phyloP scores from a whole-genome alignment of 805 yeast genomes.

The Komagataella kurtzmanii region DNA sequence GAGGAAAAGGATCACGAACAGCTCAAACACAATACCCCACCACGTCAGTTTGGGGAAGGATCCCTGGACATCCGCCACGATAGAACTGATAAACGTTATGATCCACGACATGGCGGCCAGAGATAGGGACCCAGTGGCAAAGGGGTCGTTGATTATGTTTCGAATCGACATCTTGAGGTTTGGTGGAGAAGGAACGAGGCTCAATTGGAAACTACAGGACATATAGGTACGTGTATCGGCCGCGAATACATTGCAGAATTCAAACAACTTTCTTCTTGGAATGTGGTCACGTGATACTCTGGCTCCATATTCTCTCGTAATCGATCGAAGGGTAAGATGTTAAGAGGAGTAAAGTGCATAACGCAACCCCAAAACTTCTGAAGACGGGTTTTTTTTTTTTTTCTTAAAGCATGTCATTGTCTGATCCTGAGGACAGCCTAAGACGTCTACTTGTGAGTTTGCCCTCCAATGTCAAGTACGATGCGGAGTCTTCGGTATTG shows the following conservation, averaged over 20 bases:
- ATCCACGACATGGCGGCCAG: conserved; percentile 75
- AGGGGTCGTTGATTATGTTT: conserved; percentile 35
- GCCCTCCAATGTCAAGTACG: neutral
- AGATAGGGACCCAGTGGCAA: conserved; percentile 71
- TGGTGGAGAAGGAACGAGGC: neutral
- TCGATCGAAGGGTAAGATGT: too few species aligned
- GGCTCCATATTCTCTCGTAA: too few species aligned
- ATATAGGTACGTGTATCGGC: neutral
- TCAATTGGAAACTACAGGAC: neutral
- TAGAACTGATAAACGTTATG: conserved; percentile 78
- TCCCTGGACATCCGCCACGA: conserved; percentile 30
- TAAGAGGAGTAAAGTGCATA: neutral
- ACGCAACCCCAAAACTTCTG: neutral
- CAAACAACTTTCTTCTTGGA: neutral
- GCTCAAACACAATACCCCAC: conserved; percentile 90
- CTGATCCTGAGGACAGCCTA: neutral
- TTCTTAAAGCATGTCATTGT: neutral
- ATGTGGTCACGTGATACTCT: neutral
- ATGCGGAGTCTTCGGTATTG: neutral
- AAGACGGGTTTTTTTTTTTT: neutral
- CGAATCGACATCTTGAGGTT: neutral
- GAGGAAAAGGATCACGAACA: conserved; percentile 40
- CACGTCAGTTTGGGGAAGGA: conserved; percentile 76
- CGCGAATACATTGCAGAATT: neutral
- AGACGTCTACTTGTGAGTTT: neutral